phyloP scores from a whole-genome alignment of 2,329 filamentous ascomycete species.

The Colletotrichum sp. region DNA sequence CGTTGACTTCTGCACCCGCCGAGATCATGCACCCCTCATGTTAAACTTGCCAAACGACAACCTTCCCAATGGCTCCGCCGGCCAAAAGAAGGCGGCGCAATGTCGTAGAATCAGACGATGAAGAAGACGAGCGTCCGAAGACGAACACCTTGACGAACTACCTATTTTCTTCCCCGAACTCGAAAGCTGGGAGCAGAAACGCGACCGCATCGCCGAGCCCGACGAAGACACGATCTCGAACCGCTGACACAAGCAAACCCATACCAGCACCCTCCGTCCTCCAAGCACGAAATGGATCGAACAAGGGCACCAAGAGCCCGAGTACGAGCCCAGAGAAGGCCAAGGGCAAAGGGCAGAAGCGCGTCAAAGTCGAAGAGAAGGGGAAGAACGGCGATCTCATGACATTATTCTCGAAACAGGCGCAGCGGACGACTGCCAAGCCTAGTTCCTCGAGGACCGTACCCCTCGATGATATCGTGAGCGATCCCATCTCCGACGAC shows the following conservation, averaged over 20 bases:
- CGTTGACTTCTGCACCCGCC: not conserved
- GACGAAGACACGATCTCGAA: conserved; percentile 29
- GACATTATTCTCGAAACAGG: conserved; percentile 67
- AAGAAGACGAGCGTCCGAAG: conserved; percentile 43
- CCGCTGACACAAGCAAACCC: not conserved
- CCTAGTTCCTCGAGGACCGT: conserved; percentile 31
- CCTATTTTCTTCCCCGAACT: conserved; percentile 57
- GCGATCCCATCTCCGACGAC: conserved; percentile 66
- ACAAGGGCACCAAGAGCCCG: conserved; percentile 36
- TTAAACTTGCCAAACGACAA: not conserved
- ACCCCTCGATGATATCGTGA: conserved; percentile 54
- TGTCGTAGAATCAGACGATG: conserved; percentile 56
- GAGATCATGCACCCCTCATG: conserved; percentile 12
- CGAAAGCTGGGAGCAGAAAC: conserved; percentile 36
- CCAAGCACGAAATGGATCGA: conserved; percentile 26
- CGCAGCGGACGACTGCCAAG: conserved; percentile 45
- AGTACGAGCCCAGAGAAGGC: conserved; percentile 54
- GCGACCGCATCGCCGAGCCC: conserved; percentile 47
- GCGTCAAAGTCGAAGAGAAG: conserved; percentile 48
- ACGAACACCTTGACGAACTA: conserved; percentile 58
- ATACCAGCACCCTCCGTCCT: conserved; percentile 22
- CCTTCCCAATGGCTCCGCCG: conserved; percentile 57
- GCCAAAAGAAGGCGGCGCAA: conserved; percentile 65
- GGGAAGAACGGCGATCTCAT: conserved; percentile 62
- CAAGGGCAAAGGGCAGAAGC: conserved; percentile 41